Conservation (phyloP, 192 early-diverging fungal genomes). For the Obelidium mucronatum region DNA sequence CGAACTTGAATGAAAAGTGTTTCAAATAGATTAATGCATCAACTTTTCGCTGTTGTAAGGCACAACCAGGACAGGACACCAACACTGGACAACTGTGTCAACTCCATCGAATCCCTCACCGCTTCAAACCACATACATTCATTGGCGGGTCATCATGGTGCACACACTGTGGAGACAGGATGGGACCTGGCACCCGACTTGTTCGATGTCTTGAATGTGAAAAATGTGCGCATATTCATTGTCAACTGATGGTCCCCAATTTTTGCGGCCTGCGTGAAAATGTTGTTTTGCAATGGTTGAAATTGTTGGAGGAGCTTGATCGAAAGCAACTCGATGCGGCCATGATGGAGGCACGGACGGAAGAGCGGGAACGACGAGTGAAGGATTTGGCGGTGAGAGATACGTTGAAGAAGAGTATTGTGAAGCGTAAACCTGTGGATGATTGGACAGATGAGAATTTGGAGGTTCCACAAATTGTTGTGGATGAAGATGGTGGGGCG, state of each 20-base stretch:
- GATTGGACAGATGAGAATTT: background rate
- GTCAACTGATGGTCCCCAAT: conserved; percentile 49
- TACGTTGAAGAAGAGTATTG: no score
- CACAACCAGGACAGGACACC: no score
- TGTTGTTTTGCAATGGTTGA: conserved; percentile 47
- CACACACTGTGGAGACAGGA: conserved; percentile 89
- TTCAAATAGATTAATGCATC: no score
- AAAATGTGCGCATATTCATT: conserved; percentile 48
- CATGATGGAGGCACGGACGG: conserved; percentile 61
- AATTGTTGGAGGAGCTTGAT: conserved; percentile 55
- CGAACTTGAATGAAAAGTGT: no score
- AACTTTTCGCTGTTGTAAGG: no score
- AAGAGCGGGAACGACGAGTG: no score
- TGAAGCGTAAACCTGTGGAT: no score
- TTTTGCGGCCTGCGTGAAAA: conserved; percentile 55
- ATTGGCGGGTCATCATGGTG: no score
- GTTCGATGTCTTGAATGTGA: conserved; percentile 51
- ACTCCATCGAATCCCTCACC: conserved; percentile 70
- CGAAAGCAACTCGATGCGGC: conserved; percentile 46
- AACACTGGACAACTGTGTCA: conserved; percentile 60
- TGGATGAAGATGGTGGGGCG: background rate
- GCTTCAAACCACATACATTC: no score
- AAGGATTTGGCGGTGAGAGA: no score
- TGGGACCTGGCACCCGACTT: conserved; percentile 49
- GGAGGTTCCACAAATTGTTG: background rate